Conservation (phyloP, 208 protist species). For the Sergeia podlipaevii region DNA sequence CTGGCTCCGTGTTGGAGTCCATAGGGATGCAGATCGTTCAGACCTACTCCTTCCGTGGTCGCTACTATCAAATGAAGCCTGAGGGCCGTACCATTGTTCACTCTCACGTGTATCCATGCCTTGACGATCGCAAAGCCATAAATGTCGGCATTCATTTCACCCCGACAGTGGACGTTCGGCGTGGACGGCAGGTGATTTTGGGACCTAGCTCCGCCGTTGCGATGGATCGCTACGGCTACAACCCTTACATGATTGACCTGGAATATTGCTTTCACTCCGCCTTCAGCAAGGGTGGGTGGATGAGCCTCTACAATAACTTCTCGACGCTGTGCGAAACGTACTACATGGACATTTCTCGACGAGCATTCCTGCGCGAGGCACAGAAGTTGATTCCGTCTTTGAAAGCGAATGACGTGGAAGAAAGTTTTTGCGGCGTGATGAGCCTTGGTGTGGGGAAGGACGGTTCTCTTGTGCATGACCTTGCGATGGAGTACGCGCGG, state of each 20-base stretch:
- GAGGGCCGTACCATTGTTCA: constrained; percentile 54
- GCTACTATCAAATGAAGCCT: constrained; percentile 74
- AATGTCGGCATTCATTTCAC: constrained; percentile 86
- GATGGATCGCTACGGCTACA: constrained; percentile 83
- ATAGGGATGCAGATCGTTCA: constrained; percentile 59
- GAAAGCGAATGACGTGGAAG: constrained; percentile 52
- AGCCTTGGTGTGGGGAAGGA: constrained; percentile 47
- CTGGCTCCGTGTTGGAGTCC: constrained; percentile 34
- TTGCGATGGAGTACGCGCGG: constrained; percentile 69
- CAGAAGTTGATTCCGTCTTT: constrained; percentile 74
- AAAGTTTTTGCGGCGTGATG: constrained; percentile 78
- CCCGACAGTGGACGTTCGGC: constrained; percentile 67
- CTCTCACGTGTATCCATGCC: constrained; percentile 76
- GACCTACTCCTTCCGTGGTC: constrained; percentile 78
- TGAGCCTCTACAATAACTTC: constrained; percentile 54
- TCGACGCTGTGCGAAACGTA: constrained; percentile 53
- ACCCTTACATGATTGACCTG: constrained; percentile 61
- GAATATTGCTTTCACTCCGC: constrained; percentile 68
- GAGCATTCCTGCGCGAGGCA: constrained; percentile 57
- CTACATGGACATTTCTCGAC: constrained; percentile 53
- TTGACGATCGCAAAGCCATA: constrained; percentile 49
- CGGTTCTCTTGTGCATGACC: constrained; percentile 58
- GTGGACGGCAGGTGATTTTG: constrained; percentile 74
- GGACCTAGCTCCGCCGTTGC: constrained; percentile 74
- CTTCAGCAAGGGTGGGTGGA: constrained; percentile 72